A percentile compares a stretch with the other conserved stretches of the same genome.
Conservation (phyloP, 257 asterid species). For the Orobanche coerulescens region DNA sequence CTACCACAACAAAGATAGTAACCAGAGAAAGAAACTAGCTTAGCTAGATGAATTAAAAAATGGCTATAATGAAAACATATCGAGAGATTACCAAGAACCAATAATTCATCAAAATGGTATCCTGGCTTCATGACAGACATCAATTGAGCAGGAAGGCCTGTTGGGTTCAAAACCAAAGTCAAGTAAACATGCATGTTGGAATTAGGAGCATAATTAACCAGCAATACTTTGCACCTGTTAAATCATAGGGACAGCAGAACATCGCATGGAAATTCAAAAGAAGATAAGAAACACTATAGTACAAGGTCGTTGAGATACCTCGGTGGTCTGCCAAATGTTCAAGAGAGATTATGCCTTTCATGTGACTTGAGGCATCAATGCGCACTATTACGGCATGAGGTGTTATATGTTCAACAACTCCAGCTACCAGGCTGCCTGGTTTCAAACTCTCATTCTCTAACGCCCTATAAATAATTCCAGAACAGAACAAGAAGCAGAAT, state of each 20-base stretch:
- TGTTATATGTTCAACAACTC: slow-evolving; percentile 64
- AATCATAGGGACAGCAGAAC: slow-evolving; percentile 4
- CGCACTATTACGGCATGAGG: slow-evolving; percentile 49
- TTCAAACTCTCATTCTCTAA: slow-evolving; percentile 41
- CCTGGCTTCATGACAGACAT: slow-evolving; percentile 74
- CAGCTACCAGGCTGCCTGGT: slow-evolving; percentile 78
- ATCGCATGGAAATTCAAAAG: background rate
- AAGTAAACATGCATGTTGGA: background rate
- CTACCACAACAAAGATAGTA: background rate
- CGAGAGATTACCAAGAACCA: slow-evolving; percentile 76
- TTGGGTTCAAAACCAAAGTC: slow-evolving; percentile 18
- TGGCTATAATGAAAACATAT: background rate
- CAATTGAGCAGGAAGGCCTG: slow-evolving; percentile 68
- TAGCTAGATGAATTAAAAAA: background rate
- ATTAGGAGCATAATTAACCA: background rate
- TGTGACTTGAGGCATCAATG: slow-evolving; percentile 40
- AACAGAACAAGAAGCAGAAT: background rate
- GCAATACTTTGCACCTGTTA: slow-evolving; percentile 1
- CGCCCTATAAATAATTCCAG: slow-evolving; percentile 33
- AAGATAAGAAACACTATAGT: slow-evolving; percentile 3
- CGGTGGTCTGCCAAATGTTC: slow-evolving; percentile 90
- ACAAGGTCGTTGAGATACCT: slow-evolving; percentile 34
- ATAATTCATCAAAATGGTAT: slow-evolving; percentile 64
- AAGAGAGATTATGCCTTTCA: slow-evolving; percentile 64
- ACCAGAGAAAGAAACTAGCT: slow-evolving; percentile 14